Evolutionary conservation across 352 stramenopile genomes (phyloP).

Genomic region (Phytophthora pseudosyringae): DNA sequence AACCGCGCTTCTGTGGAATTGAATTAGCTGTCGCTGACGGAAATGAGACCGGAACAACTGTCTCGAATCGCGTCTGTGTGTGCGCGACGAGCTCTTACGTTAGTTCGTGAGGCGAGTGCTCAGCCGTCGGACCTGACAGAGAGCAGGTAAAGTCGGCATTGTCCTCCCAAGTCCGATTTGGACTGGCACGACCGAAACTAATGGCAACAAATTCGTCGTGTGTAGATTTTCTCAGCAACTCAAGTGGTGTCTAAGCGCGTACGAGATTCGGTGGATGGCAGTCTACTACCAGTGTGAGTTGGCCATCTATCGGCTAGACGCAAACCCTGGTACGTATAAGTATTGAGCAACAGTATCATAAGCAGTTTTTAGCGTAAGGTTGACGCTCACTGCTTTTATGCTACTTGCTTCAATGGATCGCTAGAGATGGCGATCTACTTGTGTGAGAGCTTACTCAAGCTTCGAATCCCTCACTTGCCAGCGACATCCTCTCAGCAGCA

Average conservation of each 20-base stretch:
- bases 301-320: slow-evolving; percentile 55
- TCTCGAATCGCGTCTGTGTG: slow-evolving; percentile 44
- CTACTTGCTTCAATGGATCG: neutral
- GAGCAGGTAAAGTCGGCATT: slow-evolving; percentile 21
- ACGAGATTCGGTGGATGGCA: slow-evolving; percentile 56
- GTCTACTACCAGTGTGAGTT: slow-evolving; percentile 55
- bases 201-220: neutral
- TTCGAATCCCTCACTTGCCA: slow-evolving; percentile 32
- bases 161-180: neutral
- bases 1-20: neutral
- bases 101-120: slow-evolving; percentile 20
- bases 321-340: slow-evolving; percentile 43
- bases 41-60: slow-evolving; percentile 47
- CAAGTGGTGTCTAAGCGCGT: slow-evolving; percentile 42
- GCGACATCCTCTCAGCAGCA: slow-evolving; percentile 22
- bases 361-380: neutral
- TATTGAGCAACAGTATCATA: neutral
- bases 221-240: slow-evolving; percentile 48
- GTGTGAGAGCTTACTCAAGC: slow-evolving; percentile 33
- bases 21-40: slow-evolving; percentile 45
- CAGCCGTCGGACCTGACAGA: slow-evolving; percentile 15
- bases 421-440: slow-evolving; percentile 48
- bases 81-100: slow-evolving; percentile 42
- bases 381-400: neutral
- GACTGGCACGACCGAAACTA: neutral